Evolutionary conservation across 495 filamentous ascomycete genomes (phyloP).

Genomic region (Lineolata rhizophorae): DNA sequence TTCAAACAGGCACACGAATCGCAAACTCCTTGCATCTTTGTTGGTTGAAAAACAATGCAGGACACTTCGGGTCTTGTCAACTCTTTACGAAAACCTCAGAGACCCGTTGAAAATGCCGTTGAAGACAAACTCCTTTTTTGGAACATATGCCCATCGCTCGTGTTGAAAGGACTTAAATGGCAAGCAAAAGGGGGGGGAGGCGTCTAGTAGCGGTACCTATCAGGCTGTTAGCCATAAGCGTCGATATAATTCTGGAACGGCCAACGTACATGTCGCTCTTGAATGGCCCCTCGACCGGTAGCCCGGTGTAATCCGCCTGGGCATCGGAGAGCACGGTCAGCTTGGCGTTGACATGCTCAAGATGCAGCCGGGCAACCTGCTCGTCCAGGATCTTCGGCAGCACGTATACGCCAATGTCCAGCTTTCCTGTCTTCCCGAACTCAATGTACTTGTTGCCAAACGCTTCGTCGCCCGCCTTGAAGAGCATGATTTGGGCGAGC

Average conservation of each 20-base stretch:
- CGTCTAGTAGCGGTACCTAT: slow-evolving; percentile 26
- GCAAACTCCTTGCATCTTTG: no score
- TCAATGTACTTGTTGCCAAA: slow-evolving; percentile 90
- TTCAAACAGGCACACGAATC: no score
- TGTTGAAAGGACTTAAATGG: slow-evolving; percentile 29
- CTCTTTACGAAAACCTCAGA: no score
- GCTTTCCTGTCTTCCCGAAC: slow-evolving; percentile 81
- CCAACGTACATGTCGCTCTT: slow-evolving; percentile 51
- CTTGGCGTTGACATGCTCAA: slow-evolving; percentile 89
- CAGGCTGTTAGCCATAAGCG: slow-evolving; percentile 1
- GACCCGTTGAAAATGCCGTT: slow-evolving; percentile 34
- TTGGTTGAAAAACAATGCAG: no score
- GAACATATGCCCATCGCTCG: slow-evolving; percentile 40
- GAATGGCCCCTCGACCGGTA: slow-evolving; percentile 70
- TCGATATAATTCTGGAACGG: neutral
- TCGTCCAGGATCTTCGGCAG: slow-evolving; percentile 97
- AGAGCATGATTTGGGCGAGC: slow-evolving; percentile 95
- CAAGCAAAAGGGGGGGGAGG: slow-evolving; percentile 2
- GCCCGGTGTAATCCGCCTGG: slow-evolving; percentile 86
- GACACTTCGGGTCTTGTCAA: no score
- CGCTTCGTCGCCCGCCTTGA: slow-evolving; percentile 68
- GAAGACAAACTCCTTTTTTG: slow-evolving; percentile 40
- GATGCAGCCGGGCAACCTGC: slow-evolving; percentile 85
- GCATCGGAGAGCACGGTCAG: slow-evolving; percentile 60
- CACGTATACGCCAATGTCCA: slow-evolving; percentile 81